Evolutionary conservation across 257 asterid species (phyloP).

Genomic region (Solanum lycopersicoides): DNA sequence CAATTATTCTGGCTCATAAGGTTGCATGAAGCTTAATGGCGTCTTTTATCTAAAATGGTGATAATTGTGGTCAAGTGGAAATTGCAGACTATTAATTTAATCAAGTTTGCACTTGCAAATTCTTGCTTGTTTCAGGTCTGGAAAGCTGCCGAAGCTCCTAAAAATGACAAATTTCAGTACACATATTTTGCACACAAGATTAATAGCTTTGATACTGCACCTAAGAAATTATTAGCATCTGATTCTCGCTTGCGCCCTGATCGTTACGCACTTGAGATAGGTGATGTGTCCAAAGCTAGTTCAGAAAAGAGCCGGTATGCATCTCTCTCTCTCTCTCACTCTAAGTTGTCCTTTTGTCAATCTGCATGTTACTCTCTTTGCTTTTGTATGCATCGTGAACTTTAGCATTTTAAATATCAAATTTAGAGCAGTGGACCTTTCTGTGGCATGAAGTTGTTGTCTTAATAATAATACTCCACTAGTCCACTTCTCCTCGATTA

Average conservation of each 20-base stretch:
- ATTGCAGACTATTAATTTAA: neutral
- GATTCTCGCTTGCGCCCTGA: slow-evolving; percentile 99
- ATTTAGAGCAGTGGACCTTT: neutral
- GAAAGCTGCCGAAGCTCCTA: slow-evolving; percentile 64
- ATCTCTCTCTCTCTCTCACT: slow-evolving; percentile 2
- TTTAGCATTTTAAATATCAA: neutral
- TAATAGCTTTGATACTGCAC: slow-evolving; percentile 90
- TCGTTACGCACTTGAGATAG: slow-evolving; percentile 93
- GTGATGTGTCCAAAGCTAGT: slow-evolving; percentile 88
- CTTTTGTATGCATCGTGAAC: neutral
- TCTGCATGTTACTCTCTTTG: neutral
- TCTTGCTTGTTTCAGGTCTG: slow-evolving; percentile 50
- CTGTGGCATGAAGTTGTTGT: neutral
- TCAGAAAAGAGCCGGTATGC: slow-evolving; percentile 84
- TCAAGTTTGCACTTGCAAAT: neutral
- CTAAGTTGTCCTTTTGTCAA: neutral
- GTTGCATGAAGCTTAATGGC: neutral
- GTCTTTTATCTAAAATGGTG: neutral
- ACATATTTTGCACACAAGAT: slow-evolving; percentile 90
- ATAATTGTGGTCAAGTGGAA: neutral
- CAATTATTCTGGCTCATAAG: neutral
- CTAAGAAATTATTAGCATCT: slow-evolving; percentile 76
- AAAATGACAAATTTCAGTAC: slow-evolving; percentile 78
- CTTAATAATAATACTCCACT: neutral
- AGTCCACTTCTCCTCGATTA: neutral